Conservation (phyloP, 2,329 filamentous ascomycete species). For the Botrytis medusae region DNA sequence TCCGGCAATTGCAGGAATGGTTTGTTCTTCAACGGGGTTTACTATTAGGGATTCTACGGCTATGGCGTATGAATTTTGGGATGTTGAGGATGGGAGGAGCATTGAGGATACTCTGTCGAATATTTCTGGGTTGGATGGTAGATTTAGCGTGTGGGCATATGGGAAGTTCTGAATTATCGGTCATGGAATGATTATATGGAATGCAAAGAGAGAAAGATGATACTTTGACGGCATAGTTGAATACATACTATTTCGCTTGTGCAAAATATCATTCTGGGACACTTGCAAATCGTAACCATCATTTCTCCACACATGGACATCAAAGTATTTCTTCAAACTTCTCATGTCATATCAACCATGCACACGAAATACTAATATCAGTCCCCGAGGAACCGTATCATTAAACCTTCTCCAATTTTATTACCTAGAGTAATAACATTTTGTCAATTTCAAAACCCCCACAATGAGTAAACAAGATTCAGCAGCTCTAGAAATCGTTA, state of each 20-base stretch:
- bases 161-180: background rate
- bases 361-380: too few species aligned
- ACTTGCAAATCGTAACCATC: background rate
- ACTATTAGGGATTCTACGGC: background rate
- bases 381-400: rapidly evolving
- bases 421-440: background rate
- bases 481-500: background rate
- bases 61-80: too few species aligned
- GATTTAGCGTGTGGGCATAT: background rate
- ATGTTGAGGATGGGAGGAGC: too few species aligned
- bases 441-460: background rate
- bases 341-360: background rate
- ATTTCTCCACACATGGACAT: background rate
- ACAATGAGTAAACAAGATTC: too few species aligned
- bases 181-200: background rate
- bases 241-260: background rate
- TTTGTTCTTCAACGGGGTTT: background rate
- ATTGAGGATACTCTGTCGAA: background rate
- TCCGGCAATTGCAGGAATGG: background rate
- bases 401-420: background rate
- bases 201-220: background rate
- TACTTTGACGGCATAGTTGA: background rate
- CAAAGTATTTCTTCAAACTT: background rate
- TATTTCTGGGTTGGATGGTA: rapidly evolving
- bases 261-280: too few species aligned